phyloP scores from a whole-genome alignment of 495 filamentous ascomycete species.

The Hamigera avellanea region DNA sequence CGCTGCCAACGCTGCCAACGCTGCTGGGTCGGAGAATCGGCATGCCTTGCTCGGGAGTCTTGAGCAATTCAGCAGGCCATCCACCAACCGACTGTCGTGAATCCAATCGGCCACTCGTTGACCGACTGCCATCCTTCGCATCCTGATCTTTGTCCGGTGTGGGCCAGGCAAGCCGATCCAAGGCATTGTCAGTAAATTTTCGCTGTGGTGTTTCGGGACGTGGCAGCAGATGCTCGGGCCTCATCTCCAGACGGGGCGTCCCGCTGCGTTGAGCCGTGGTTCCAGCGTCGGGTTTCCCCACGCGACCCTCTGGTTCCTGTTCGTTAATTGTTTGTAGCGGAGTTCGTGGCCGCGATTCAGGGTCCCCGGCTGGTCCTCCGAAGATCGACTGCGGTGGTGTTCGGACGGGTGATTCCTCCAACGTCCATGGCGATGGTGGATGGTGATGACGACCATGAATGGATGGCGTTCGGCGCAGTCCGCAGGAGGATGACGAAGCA shows the following conservation, averaged over 20 bases:
- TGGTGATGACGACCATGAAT: slow-evolving; percentile 26
- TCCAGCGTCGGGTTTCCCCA: slow-evolving; percentile 5
- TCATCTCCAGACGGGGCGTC: slow-evolving; percentile 32
- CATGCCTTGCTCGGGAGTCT: slow-evolving; percentile 24
- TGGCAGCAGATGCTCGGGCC: slow-evolving; percentile 29
- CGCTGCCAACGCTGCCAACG: slow-evolving; percentile 13
- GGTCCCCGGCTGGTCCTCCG: slow-evolving; percentile 11
- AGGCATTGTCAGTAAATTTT: slow-evolving; percentile 40
- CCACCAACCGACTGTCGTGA: not conserved
- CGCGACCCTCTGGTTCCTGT: slow-evolving; percentile 21
- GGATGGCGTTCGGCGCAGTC: slow-evolving; percentile 24
- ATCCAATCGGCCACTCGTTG: not conserved
- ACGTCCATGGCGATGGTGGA: slow-evolving; percentile 18
- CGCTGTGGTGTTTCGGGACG: slow-evolving; percentile 28
- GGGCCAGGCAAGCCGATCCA: slow-evolving; percentile 40
- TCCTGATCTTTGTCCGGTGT: slow-evolving; percentile 32
- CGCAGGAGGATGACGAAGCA: slow-evolving; percentile 23
- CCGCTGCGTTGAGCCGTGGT: slow-evolving; percentile 15
- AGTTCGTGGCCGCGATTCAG: slow-evolving; percentile 23
- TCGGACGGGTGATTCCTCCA: slow-evolving; percentile 18
- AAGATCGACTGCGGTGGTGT: slow-evolving; percentile 17
- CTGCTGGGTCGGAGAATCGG: slow-evolving; percentile 24
- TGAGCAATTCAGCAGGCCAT: slow-evolving; percentile 5
- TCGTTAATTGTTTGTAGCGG: slow-evolving; percentile 29
- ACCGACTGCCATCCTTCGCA: slow-evolving; percentile 8